Conservation (phyloP, 2,329 filamentous ascomycete species). For the Colletotrichum tabaci region DNA sequence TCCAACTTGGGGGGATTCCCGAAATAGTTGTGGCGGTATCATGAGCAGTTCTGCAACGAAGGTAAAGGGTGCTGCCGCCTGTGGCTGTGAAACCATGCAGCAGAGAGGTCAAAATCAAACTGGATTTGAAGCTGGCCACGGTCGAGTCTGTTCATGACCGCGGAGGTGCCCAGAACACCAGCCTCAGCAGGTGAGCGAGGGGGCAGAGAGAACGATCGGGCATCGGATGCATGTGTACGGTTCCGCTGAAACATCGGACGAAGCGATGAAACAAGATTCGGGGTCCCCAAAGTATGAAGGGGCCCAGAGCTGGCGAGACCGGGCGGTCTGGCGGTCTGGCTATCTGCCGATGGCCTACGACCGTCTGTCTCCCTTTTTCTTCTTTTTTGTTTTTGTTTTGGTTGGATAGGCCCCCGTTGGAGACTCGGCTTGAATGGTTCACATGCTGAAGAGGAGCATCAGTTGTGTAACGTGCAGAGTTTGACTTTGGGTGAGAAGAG, state of each 20-base stretch:
- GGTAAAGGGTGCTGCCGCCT: background rate
- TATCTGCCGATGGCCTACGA: conserved; percentile 26
- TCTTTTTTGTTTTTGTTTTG: too few relatives aligned
- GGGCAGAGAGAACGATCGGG: background rate
- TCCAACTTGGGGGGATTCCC: background rate
- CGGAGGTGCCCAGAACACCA: conserved; percentile 21
- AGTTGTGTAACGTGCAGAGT: conserved; percentile 25
- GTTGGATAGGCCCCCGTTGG: background rate
- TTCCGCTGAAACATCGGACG: conserved; percentile 21
- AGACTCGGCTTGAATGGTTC: background rate
- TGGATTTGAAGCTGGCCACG: conserved; percentile 9
- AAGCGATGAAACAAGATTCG: conserved; percentile 23
- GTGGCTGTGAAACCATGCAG: background rate
- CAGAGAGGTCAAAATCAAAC: background rate
- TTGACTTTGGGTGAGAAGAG: conserved; percentile 8
- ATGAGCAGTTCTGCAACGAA: background rate
- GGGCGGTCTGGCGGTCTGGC: conserved; percentile 15
- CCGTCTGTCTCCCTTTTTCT: background rate
- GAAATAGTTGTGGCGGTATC: background rate
- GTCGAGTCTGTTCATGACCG: conserved; percentile 1
- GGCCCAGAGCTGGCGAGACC: conserved; percentile 36
- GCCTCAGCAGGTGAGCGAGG: background rate
- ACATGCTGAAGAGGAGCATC: conserved; percentile 17
- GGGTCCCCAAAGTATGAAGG: conserved; percentile 22
- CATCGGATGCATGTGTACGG: conserved; percentile 10